Evolutionary conservation across 2,329 filamentous ascomycete species (phyloP).

Genomic region (Reticulascus tulasneorum): DNA sequence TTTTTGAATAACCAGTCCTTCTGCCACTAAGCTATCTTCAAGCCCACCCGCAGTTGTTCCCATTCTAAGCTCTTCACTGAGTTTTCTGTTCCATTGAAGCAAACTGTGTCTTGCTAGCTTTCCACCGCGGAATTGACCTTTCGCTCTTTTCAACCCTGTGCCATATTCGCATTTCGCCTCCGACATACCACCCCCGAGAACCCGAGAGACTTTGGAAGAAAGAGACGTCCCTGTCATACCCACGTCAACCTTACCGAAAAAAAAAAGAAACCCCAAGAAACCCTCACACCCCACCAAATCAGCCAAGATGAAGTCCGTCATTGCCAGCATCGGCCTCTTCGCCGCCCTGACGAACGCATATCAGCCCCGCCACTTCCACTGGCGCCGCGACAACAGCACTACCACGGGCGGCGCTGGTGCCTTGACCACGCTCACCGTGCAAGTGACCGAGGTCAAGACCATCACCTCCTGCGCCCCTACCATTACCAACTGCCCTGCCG

Average conservation of each 20-base stretch:
- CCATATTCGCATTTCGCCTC: background rate
- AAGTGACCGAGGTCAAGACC: slow-evolving; percentile 52
- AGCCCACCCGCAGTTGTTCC: slow-evolving; percentile 4
- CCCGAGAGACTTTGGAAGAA: too few relatives aligned
- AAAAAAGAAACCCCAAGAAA: slow-evolving; percentile 3
- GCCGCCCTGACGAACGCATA: slow-evolving; percentile 38
- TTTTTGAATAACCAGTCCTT: slow-evolving; percentile 7
- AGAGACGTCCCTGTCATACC: too few relatives aligned
- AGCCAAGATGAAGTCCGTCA: slow-evolving; percentile 45
- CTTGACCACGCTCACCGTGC: slow-evolving; percentile 43
- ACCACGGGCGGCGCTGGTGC: slow-evolving; percentile 12
- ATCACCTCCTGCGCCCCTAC: slow-evolving; percentile 55
- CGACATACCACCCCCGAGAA: slow-evolving; percentile 8
- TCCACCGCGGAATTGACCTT: slow-evolving; percentile 15
- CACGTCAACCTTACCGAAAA: slow-evolving; percentile 1
- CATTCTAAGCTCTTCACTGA: slow-evolving; percentile 9
- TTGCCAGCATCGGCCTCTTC: slow-evolving; percentile 39
- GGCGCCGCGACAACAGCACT: slow-evolving; percentile 16
- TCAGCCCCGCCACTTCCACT: slow-evolving; percentile 30
- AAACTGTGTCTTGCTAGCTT: slow-evolving; percentile 17
- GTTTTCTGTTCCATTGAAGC: slow-evolving; percentile 11
- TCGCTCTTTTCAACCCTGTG: slow-evolving; percentile 10
- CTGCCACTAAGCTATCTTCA: slow-evolving; percentile 1
- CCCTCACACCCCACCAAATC: background rate
- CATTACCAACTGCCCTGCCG: slow-evolving; percentile 52